Evolutionary conservation across 208 protist genomes (phyloP), one percentile per base, ranked within the genome.

Genomic region (Trypanosoma vivax): DNA sequence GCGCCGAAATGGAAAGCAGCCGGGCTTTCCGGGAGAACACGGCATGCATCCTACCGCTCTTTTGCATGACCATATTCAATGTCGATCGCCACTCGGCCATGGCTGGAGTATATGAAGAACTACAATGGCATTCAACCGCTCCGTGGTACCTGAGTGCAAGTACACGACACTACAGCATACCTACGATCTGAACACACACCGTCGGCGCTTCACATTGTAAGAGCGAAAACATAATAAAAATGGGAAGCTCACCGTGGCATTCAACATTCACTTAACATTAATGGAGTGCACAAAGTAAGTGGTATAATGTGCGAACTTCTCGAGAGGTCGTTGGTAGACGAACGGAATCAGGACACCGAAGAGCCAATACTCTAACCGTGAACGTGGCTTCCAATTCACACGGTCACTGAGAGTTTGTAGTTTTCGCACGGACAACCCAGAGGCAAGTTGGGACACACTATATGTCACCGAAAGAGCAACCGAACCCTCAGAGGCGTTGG

Each of bases 221-320:
- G n/a, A n/a, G n/a, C n/a, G n/a, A n/a, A n/a, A n/a, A n/a, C n/a
- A n/a, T n/a, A n/a, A n/a, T 25, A n/a, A 45, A 25, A 9, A 18
- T 38, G 33, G 13, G 38, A 23, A 38, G 2, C 13, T 38, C n/a
- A 16, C 13, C 28, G n/a, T 23, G 31, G 19, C 1, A 14, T 40
- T 46, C 63, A 38, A 71, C 19, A 87, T 33, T 30, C 51, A 42
- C 4, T 67, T 62, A 9, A 87, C 67, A 3, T 16, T 19, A 0
- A 88, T 67, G 4, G 77, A 69, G 37, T 89, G 80, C 30, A 92
- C 65, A 66, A 84, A 77, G 76, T 81, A 92, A 30, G 85, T 86
- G 10, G 70, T 77, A 58, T 92, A 89, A 50, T 88, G 71, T n/a
- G 77, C 85, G 38, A 76, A 73, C 46, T 85, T 83, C 43, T 66